These are phyloP conservation scores for Capsella rubella DNA, from an alignment of 441 rosid species.

Conservation along the genomic window DNA sequence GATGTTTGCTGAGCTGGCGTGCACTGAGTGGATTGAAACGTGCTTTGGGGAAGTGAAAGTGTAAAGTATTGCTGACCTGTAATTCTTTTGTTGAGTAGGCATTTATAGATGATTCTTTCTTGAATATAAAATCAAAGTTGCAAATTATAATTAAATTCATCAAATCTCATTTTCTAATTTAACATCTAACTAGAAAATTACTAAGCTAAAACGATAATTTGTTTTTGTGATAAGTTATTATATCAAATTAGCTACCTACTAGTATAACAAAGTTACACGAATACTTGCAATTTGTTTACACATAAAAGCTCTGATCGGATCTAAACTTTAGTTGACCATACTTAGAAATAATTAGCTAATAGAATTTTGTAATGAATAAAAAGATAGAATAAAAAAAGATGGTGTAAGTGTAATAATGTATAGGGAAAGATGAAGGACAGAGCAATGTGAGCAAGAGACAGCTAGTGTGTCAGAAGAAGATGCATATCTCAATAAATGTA, in stretches of 20 bases:
- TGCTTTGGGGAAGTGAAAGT: constrained; percentile 32
- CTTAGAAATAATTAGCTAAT: background rate
- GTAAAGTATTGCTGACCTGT: constrained; percentile 46
- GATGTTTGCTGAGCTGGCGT: constrained; percentile 43
- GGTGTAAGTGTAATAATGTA: constrained; percentile 10
- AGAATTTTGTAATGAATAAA: constrained; percentile 21
- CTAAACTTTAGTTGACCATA: constrained; percentile 9
- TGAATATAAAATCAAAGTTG: constrained; percentile 18
- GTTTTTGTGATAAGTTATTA: too few relatives aligned
- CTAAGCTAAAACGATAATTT: too few relatives aligned
- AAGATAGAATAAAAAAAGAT: constrained; percentile 35
- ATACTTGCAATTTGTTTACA: background rate
- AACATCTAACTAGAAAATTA: too few relatives aligned
- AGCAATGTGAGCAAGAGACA: constrained; percentile 43
- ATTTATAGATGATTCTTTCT: constrained; percentile 30
- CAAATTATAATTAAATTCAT: background rate
- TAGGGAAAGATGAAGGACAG: constrained; percentile 48
- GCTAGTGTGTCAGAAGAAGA: constrained; percentile 50
- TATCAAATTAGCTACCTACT: too few relatives aligned
- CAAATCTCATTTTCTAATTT: background rate
- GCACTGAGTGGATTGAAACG: constrained; percentile 31
- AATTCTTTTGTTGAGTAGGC: constrained; percentile 40
- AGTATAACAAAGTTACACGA: too few relatives aligned
- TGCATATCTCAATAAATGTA: constrained; percentile 40
- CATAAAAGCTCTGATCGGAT: constrained; percentile 15